These are phyloP conservation scores for Solanum ahanhuiri DNA, from an alignment of 257 asterid genomes.

Conservation along the genomic window DNA sequence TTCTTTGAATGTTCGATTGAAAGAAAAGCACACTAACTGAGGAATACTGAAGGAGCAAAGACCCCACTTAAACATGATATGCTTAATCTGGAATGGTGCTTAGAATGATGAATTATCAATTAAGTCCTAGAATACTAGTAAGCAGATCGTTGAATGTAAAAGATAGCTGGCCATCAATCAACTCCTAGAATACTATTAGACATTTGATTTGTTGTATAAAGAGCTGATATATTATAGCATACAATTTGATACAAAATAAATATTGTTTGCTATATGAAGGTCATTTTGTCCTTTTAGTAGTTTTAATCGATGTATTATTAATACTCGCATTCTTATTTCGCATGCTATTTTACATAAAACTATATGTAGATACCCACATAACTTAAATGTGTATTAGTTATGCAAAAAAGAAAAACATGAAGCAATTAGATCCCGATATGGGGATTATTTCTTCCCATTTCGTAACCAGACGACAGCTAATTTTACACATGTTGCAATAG, in stretches of 20 bases:
- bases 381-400: neutral
- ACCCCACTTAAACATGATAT: neutral
- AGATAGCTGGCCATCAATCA: neutral
- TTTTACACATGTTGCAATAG: neutral
- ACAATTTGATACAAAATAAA: neutral
- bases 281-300: neutral
- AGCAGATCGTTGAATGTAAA: neutral
- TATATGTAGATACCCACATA: neutral
- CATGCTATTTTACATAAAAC: neutral
- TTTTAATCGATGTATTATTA: neutral
- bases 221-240: neutral
- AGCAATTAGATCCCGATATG: neutral
- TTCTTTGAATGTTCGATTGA: neutral
- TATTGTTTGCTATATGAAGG: neutral
- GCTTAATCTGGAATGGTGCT: neutral
- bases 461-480: neutral
- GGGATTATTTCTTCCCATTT: neutral
- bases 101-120: neutral
- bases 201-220: neutral
- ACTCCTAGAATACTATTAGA: neutral
- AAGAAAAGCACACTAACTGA: neutral
- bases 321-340: neutral
- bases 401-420: neutral
- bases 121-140: neutral
- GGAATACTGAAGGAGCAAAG: neutral